Percentiles rank a stretch among this genome's conserved stretches.
These are phyloP conservation scores for Camellia lanceoleosa DNA, from an alignment of 148 eudicot genomes.

Conservation along the genomic window DNA sequence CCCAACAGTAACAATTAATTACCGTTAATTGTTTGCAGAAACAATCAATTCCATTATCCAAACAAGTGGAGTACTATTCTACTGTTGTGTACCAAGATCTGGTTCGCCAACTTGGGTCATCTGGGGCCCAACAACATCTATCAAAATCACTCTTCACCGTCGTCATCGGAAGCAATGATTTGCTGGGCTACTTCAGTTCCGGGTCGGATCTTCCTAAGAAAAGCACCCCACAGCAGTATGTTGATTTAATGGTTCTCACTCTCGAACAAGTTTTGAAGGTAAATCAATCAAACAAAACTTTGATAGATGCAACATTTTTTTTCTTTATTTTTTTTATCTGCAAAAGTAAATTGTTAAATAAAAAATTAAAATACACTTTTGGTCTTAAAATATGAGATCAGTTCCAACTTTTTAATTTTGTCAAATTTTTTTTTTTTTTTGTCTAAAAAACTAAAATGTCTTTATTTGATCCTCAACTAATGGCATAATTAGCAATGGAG, in stretches of 20 bases:
- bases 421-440: too few relatives aligned
- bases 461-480: too few relatives aligned
- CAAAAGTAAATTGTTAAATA: too few relatives aligned
- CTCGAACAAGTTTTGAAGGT: conserved; percentile 57
- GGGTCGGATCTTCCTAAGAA: conserved; percentile 19
- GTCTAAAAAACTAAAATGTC: too few relatives aligned
- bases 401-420: too few relatives aligned
- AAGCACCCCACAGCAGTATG: conserved; percentile 47
- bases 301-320: neutral
- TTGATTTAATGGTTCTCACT: conserved; percentile 46
- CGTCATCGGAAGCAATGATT: conserved; percentile 77
- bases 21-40: conserved; percentile 19
- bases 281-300: neutral
- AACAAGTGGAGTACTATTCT: conserved; percentile 50
- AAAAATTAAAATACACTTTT: too few relatives aligned
- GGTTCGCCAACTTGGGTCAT: conserved; percentile 37
- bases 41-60: conserved; percentile 44
- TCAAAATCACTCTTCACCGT: conserved; percentile 57
- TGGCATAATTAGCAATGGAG: too few relatives aligned
- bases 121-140: conserved; percentile 29
- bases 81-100: conserved; percentile 34
- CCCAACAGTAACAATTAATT: too few relatives aligned
- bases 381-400: too few relatives aligned
- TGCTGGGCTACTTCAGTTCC: conserved; percentile 46
- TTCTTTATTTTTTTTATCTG: neutral